Evolutionary conservation across 805 yeast genomes (phyloP).

Genomic region (Sugiyamaella mastotermitis): DNA sequence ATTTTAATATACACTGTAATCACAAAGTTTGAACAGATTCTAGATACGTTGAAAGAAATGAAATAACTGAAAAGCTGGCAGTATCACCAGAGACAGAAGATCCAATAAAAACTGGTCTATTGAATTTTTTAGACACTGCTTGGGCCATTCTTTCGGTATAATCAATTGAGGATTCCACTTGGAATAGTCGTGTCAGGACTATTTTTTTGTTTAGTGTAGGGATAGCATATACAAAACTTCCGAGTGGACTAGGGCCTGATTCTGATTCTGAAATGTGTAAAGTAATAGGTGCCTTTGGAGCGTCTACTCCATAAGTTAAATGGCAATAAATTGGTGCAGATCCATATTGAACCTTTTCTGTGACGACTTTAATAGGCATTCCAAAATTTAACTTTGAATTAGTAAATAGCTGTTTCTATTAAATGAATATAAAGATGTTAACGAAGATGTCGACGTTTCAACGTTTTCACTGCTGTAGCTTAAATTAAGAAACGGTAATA

Average conservation of each 20-base stretch:
- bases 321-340: conserved; percentile 1
- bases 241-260: conserved; percentile 11
- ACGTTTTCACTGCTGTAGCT: no score
- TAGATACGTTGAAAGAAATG: no score
- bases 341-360: no score
- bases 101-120: conserved; percentile 15
- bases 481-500: no score
- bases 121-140: conserved; percentile 11
- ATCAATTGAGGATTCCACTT: conserved; percentile 13
- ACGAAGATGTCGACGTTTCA: no score
- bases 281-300: conserved; percentile 2
- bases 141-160: conserved; percentile 16
- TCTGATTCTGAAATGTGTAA: conserved; percentile 3
- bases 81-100: conserved; percentile 8
- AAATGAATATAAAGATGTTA: no score
- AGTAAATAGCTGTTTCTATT: no score
- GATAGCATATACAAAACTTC: conserved; percentile 16
- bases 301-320: background rate
- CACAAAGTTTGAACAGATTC: no score
- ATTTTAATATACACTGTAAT: no score
- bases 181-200: conserved; percentile 10
- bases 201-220: conserved; percentile 1
- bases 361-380: no score
- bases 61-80: no score
- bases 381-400: no score